phyloP scores from a whole-genome alignment of 768 basidiomycete species.

The Phaffia tasmanica region DNA sequence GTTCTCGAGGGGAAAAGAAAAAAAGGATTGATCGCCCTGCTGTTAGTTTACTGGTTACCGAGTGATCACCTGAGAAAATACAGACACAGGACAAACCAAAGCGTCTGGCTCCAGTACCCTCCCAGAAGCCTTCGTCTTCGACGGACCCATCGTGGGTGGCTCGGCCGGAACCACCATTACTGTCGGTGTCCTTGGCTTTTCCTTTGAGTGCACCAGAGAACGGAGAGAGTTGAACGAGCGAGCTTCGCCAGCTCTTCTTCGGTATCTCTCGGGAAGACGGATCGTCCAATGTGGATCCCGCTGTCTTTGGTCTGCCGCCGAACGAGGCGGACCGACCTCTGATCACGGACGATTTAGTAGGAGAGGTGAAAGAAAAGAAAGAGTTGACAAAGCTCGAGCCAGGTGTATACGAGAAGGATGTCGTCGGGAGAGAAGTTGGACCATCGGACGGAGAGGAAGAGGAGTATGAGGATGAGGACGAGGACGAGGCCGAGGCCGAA shows the following conservation, averaged over 20 bases:
- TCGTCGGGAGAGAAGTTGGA: background rate
- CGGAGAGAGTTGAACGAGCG: background rate
- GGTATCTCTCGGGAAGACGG: conserved; percentile 1
- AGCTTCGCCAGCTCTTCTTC: background rate
- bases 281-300: background rate
- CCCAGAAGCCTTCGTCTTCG: conserved; percentile 21
- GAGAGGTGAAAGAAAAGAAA: background rate
- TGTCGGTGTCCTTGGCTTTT: conserved; percentile 5
- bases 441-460: background rate
- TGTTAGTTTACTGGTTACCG: background rate
- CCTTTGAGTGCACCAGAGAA: background rate
- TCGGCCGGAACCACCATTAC: background rate
- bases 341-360: background rate
- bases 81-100: background rate
- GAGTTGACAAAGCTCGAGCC: background rate
- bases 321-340: too few relatives aligned
- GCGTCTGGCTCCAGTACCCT: background rate
- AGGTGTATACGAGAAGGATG: background rate
- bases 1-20: background rate
- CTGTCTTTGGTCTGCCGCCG: background rate
- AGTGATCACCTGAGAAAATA: background rate
- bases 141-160: background rate
- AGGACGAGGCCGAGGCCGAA: background rate
- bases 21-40: too few relatives aligned
- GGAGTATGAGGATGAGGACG: background rate